A percentile compares a stretch with the other conserved stretches of the same genome.
phyloP scores from a whole-genome alignment of 1,284 basidiomycete species.

The Lentinula novae-zelandiae region DNA sequence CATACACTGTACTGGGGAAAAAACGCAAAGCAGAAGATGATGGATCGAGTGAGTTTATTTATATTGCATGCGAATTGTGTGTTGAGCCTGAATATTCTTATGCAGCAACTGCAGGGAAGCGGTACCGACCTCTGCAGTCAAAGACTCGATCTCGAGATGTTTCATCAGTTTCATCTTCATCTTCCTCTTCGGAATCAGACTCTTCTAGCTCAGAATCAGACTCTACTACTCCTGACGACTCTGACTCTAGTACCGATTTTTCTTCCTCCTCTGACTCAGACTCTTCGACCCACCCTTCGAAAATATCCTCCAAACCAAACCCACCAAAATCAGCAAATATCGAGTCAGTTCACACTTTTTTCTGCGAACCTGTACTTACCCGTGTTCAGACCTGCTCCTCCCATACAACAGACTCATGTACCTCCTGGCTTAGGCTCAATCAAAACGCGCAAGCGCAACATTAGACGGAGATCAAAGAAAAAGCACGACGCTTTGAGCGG shows the following conservation, averaged over 20 bases:
- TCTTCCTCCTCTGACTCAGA: conserved; percentile 3
- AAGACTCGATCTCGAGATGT: neutral
- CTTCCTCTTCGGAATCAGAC: conserved; percentile 6
- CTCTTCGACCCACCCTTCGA: neutral
- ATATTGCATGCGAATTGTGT: neutral
- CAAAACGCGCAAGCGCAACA: conserved; percentile 63
- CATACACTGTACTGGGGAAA: conserved; percentile 1
- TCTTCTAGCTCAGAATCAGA: conserved; percentile 9
- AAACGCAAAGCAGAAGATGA: conserved; percentile 9
- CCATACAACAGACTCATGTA: conserved; percentile 24
- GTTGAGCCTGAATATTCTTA: neutral
- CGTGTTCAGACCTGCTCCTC: neutral
- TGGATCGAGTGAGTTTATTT: neutral
- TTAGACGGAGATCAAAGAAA: conserved; percentile 54
- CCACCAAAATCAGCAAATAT: neutral
- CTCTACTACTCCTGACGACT: neutral
- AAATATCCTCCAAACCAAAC: neutral
- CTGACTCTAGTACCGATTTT: conserved; percentile 2
- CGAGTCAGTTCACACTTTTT: neutral
- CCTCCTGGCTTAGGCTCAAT: conserved; percentile 66
- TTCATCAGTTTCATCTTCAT: neutral
- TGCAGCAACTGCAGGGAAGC: neutral
- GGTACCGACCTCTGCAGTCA: neutral
- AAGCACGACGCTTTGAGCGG: conserved; percentile 17
- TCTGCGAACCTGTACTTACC: too few relatives aligned